Evolutionary conservation across 2,329 filamentous ascomycete genomes (phyloP).

Genomic region (Pseudogymnoascus destructans): DNA sequence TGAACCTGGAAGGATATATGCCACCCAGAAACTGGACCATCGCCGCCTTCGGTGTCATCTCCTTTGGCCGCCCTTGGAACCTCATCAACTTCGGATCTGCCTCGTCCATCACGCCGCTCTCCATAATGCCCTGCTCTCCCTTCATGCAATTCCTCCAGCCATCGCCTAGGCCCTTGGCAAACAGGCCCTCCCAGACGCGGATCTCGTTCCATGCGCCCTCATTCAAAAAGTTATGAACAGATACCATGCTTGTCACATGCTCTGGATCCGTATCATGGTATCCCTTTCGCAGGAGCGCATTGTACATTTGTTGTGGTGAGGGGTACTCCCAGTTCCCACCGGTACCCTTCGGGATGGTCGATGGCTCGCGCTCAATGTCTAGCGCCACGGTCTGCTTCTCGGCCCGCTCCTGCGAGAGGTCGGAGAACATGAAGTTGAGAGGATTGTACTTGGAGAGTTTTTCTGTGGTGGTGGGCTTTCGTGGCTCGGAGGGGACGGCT

Average conservation of each 20-base stretch:
- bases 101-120: slow-evolving; percentile 31
- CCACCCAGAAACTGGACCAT: slow-evolving; percentile 70
- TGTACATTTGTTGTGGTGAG: slow-evolving; percentile 99
- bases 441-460: slow-evolving; percentile 57
- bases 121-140: slow-evolving; percentile 53
- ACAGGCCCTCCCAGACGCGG: slow-evolving; percentile 81
- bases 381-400: slow-evolving; percentile 60
- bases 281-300: slow-evolving; percentile 88
- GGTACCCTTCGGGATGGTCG: slow-evolving; percentile 81
- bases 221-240: slow-evolving; percentile 95
- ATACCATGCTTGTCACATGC: slow-evolving; percentile 92
- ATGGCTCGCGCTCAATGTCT: slow-evolving; percentile 68
- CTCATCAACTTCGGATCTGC: slow-evolving; percentile 61
- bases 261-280: slow-evolving; percentile 89
- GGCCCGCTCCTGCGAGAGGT: slow-evolving; percentile 68
- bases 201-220: slow-evolving; percentile 97
- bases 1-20: slow-evolving; percentile 68
- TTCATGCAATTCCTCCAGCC: slow-evolving; percentile 63
- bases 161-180: slow-evolving; percentile 55
- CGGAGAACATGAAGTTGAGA: slow-evolving; percentile 91
- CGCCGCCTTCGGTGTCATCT: slow-evolving; percentile 81
- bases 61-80: slow-evolving; percentile 80
- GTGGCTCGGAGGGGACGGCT: slow-evolving; percentile 20
- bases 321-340: slow-evolving; percentile 92
- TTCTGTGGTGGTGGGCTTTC: slow-evolving; percentile 28